phyloP scores from a whole-genome alignment of 2,329 filamentous ascomycete species.

The Aspergillus terreus region DNA sequence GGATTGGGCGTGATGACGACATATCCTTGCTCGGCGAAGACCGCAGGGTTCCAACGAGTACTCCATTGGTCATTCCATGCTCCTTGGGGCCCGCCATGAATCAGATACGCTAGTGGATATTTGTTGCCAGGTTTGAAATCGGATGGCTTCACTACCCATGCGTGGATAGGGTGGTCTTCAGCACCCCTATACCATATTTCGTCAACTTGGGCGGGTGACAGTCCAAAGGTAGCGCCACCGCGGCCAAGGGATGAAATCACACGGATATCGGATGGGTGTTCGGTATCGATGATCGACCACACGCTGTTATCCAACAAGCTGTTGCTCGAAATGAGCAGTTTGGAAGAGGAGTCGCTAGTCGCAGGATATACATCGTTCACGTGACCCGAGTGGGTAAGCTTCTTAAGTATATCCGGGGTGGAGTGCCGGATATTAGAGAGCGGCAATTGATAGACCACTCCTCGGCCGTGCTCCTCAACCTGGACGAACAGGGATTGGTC shows the following conservation, averaged over 20 bases:
- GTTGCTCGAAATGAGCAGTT: constrained; percentile 42
- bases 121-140: constrained; percentile 43
- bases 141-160: constrained; percentile 47
- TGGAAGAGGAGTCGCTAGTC: constrained; percentile 26
- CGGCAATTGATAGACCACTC: constrained; percentile 40
- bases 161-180: constrained; percentile 41
- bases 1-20: constrained; percentile 58
- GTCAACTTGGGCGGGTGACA: constrained; percentile 40
- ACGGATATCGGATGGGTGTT: constrained; percentile 23
- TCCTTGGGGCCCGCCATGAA: constrained; percentile 51
- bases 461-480: constrained; percentile 41
- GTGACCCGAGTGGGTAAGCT: constrained; percentile 39
- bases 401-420: constrained; percentile 30
- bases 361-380: constrained; percentile 38
- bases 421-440: constrained; percentile 25
- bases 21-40: constrained; percentile 61
- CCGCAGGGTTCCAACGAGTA: constrained; percentile 51
- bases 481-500: constrained; percentile 40
- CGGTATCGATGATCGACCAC: constrained; percentile 40
- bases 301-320: constrained; percentile 44
- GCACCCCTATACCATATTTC: constrained; percentile 47
- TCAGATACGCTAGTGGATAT: constrained; percentile 53
- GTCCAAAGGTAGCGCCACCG: constrained; percentile 37
- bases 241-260: constrained; percentile 38
- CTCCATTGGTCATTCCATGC: constrained; percentile 55